A percentile compares a stretch with the other conserved stretches of the same genome.
phyloP scores from a whole-genome alignment of 257 asterid genomes.

The Solanum chilense region DNA sequence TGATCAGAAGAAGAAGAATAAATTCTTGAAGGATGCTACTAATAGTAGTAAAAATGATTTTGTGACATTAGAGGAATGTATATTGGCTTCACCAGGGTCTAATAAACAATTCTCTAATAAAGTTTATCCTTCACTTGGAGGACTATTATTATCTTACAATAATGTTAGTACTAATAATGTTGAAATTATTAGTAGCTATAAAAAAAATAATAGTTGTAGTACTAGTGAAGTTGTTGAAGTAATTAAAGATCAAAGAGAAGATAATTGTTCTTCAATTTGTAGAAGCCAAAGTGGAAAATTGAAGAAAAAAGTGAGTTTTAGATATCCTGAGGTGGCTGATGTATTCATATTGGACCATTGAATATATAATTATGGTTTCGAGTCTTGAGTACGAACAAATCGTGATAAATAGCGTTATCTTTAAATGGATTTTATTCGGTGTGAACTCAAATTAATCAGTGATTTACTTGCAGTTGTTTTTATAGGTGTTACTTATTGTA shows the following conservation, averaged over 20 bases:
- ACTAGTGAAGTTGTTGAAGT: background rate
- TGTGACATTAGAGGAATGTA: constrained; percentile 36
- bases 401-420: too few species aligned
- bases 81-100: constrained; percentile 25
- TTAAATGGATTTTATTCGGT: too few species aligned
- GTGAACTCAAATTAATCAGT: too few species aligned
- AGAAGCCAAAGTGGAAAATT: constrained; percentile 8
- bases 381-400: too few species aligned
- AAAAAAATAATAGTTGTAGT: background rate
- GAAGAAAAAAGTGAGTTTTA: constrained; percentile 55
- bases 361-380: background rate
- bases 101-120: constrained; percentile 14
- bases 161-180: background rate
- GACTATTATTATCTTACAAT: background rate
- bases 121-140: constrained; percentile 32
- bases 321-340: constrained; percentile 47
- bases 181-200: background rate
- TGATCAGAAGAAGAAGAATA: background rate
- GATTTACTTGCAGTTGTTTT: too few species aligned
- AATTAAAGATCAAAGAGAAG: background rate
- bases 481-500: background rate
- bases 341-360: constrained; percentile 21
- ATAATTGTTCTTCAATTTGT: background rate
- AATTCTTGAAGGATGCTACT: background rate
- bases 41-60: background rate